Percentiles rank a stretch among this genome's conserved stretches.
Evolutionary conservation across 805 yeast genomes (phyloP).

Genomic region (Kuraishia piskuri): DNA sequence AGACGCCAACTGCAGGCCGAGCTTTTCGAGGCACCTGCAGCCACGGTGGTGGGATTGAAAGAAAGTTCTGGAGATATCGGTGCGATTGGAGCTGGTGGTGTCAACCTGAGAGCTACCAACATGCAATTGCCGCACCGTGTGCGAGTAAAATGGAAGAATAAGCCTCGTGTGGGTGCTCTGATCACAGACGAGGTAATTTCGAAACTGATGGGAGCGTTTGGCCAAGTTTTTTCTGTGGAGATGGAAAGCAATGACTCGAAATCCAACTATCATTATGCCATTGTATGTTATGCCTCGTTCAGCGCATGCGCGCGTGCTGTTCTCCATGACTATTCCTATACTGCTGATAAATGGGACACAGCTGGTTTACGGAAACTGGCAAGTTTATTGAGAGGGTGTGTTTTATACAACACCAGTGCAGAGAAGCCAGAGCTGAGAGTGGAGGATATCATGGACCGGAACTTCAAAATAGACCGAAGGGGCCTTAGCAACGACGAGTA

Average conservation of each 20-base stretch:
- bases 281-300: constrained; percentile 21
- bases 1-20: constrained; percentile 9
- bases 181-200: constrained; percentile 24
- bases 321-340: constrained; percentile 30
- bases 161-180: constrained; percentile 23
- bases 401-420: not conserved
- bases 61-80: not conserved
- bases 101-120: not conserved
- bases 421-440: not conserved
- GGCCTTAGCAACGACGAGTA: constrained; percentile 13
- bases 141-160: constrained; percentile 37
- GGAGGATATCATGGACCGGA: not conserved
- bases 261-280: constrained; percentile 29
- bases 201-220: constrained; percentile 38
- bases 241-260: constrained; percentile 5
- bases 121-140: constrained; percentile 12
- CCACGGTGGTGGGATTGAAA: not conserved
- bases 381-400: not conserved
- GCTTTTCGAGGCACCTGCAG: not conserved
- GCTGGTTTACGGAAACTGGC: constrained; percentile 1
- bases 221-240: constrained; percentile 19
- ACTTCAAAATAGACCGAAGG: not conserved
- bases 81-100: not conserved
- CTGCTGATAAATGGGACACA: constrained; percentile 8
- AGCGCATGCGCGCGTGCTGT: constrained; percentile 26